Conservation (phyloP, 1,284 basidiomycete genomes). For the Anthracocystis setariae region DNA sequence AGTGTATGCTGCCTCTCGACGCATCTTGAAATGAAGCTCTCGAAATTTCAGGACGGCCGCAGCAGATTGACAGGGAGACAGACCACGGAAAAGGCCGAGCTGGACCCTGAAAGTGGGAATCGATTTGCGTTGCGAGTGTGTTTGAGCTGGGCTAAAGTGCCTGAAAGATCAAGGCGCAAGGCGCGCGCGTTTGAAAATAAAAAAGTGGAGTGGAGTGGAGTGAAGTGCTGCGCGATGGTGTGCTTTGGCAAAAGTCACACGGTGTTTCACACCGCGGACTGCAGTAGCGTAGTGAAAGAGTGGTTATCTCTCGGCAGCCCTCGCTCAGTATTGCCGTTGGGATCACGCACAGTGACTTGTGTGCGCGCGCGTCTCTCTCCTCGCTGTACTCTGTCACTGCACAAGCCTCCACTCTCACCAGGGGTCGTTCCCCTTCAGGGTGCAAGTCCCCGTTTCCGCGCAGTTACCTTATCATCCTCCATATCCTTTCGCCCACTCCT, state of each 20-base stretch:
- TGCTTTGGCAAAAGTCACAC: conserved; percentile 1
- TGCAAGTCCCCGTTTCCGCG: background rate
- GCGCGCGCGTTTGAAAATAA: too few relatives aligned
- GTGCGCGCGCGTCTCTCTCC: conserved; percentile 19
- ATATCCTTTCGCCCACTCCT: too few relatives aligned
- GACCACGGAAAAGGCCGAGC: background rate
- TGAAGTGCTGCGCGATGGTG: conserved; percentile 1
- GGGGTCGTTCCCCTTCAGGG: too few relatives aligned
- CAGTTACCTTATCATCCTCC: background rate
- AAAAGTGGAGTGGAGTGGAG: background rate
- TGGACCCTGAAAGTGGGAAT: background rate
- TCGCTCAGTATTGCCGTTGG: background rate
- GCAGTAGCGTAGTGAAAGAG: too few relatives aligned
- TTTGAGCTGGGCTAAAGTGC: background rate
- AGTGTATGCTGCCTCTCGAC: background rate
- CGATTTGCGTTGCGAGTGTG: background rate
- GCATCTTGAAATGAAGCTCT: conserved; percentile 1
- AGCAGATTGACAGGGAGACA: background rate
- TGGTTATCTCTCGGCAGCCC: background rate
- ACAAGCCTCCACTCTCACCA: background rate
- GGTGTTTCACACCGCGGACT: background rate
- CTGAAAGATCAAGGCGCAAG: background rate
- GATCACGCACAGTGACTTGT: conserved; percentile 22
- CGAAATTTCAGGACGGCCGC: background rate
- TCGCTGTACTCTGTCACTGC: too few relatives aligned